Evolutionary conservation across 208 protist species (phyloP).

Genomic region (Strigomonas culicis): DNA sequence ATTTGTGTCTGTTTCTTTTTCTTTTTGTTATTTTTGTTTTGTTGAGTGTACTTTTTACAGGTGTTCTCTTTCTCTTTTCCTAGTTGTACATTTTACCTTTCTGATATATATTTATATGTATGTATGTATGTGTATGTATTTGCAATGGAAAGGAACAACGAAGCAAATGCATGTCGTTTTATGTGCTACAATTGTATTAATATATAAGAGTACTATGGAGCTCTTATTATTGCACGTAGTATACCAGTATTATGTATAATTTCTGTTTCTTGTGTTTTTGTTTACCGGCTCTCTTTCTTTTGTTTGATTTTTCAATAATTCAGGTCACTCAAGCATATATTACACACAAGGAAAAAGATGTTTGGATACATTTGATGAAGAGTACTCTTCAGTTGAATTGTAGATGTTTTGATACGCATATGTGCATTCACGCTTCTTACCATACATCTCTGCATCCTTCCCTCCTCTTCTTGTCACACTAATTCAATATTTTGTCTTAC

Average conservation of each 20-base stretch:
- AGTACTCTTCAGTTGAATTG: not conserved
- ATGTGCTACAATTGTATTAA: too few species aligned
- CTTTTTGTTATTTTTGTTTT: not conserved
- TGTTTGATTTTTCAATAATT: constrained; percentile 1
- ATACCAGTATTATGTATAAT: not conserved
- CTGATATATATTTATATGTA: not conserved
- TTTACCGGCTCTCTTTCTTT: constrained; percentile 1
- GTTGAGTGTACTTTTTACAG: not conserved
- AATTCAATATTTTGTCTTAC: too few species aligned
- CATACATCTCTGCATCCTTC: too few species aligned
- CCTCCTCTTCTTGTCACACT: too few species aligned
- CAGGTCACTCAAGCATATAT: constrained; percentile 2
- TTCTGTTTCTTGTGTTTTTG: not conserved
- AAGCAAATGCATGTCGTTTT: too few species aligned
- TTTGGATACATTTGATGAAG: not conserved
- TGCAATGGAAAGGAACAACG: not conserved
- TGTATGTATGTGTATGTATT: not conserved
- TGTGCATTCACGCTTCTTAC: not conserved
- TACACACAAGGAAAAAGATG: not conserved
- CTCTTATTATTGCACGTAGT: not conserved
- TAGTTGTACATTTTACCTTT: not conserved
- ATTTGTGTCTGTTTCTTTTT: not conserved
- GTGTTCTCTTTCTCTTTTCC: constrained; percentile 1
- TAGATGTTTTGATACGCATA: not conserved
- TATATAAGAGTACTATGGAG: too few species aligned